Conservation (phyloP, 768 basidiomycete species). For the Lepiota venenata region DNA sequence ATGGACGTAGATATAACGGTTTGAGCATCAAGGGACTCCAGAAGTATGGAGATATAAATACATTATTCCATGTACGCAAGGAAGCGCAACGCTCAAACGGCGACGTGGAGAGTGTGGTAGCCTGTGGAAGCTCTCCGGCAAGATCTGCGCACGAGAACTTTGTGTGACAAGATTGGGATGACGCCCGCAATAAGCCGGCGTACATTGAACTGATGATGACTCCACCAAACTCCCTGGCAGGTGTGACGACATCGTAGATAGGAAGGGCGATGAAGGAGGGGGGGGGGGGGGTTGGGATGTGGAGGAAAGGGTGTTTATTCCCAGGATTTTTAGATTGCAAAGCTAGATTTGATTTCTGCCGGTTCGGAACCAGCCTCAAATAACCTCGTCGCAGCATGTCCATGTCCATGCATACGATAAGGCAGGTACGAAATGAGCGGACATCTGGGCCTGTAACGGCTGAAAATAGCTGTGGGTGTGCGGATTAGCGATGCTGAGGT, state of each 20-base stretch:
- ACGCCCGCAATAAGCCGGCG: not conserved
- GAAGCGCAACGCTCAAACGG: not conserved
- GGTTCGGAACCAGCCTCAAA: constrained; percentile 6
- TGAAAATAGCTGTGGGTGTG: constrained; percentile 1
- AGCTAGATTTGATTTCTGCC: not conserved
- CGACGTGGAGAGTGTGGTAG: not conserved
- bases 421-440: constrained; percentile 3
- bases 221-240: constrained; percentile 7
- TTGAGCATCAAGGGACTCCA: constrained; percentile 10
- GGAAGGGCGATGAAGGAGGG: no score
- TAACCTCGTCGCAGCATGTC: not conserved
- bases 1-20: not conserved
- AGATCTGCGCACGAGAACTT: not conserved
- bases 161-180: not conserved
- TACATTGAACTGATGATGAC: constrained; percentile 6
- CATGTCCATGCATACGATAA: not conserved
- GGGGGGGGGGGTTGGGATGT: no score
- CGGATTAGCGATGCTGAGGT: not conserved
- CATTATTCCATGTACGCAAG: not conserved
- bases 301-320: not conserved
- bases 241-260: constrained; percentile 6
- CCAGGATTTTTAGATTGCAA: constrained; percentile 5
- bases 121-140: not conserved
- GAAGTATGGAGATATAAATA: constrained; percentile 11
- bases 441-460: not conserved